Base-by-base conservation (phyloP, 2,329 filamentous ascomycete genomes). In the Pseudofabraea citricarpa region DNA sequence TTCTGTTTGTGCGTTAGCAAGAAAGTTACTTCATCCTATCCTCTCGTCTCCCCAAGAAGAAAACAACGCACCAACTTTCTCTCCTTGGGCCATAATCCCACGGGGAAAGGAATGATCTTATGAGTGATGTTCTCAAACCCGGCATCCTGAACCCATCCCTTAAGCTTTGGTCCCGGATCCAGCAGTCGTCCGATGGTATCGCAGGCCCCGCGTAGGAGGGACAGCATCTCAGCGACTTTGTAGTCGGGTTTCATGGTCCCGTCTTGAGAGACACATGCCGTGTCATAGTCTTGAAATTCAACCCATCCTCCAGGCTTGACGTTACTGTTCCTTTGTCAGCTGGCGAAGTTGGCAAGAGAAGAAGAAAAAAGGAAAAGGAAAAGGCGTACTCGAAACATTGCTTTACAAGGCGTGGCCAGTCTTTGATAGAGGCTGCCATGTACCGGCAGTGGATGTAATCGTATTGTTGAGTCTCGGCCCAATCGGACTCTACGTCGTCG, bases 161-260 rank as follows among this genome's bases (percentile, higher is more conserved):
- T 63, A 9, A 40, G n/a, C 8, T 45, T 8, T 4, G 44, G 36
- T 16, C 38, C 13, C 21, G 32, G 29, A 21, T 36, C 31, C 6
- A 40, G 27, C 3, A 36, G n/a, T 22, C 35, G 46, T 57, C 57
- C 65, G 38, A 62, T 63, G 20, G 47, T 56, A 22, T 61, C 46
- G 4, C 64, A 65, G 49, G 59, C 56, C 5, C 60, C 72, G 5
- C 63, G 66, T 36, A 75, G 41, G 3, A 43, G 23, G 12, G 36
- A 41, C 3, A 32, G 23, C 32, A 32, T 41, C 10, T 41, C 41
- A 13, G 24, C 19, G 6, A 46, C n/a, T 3, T 29, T 6, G 20
- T 39, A 37, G 6, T 46, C 41, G 18, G 38, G n/a, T 9, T 5
- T 26, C 10, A 46, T 32, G 4, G 44, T 32, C 5, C 33, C 41